phyloP scores from a whole-genome alignment of 2,329 filamentous ascomycete genomes.

The Zymoseptoria pseudotritici region DNA sequence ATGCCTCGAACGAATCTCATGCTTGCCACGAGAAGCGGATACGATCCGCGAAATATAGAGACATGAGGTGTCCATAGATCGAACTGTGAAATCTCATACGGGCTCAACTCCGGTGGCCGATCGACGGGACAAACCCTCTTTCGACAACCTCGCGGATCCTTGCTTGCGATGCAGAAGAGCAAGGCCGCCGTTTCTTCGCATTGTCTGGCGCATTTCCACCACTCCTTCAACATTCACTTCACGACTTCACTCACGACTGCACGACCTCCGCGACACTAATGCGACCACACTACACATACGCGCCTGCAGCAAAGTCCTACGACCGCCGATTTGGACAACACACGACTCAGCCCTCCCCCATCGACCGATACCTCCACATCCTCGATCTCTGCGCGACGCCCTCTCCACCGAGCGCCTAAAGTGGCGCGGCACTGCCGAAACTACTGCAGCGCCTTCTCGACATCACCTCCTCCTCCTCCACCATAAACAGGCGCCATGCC shows the following conservation, averaged over 20 bases:
- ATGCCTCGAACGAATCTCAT: no score
- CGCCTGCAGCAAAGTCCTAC: neutral
- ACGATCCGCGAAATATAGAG: neutral
- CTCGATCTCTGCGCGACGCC: neutral
- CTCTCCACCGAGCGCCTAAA: neutral
- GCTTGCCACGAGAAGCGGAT: no score
- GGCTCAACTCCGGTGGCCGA: slow-evolving; percentile 1
- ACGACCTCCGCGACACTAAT: neutral
- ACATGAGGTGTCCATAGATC: neutral
- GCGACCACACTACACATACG: neutral
- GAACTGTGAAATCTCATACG: neutral
- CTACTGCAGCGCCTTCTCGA: neutral
- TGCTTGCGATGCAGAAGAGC: neutral
- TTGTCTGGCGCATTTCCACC: neutral
- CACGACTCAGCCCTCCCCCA: neutral
- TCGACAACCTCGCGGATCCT: neutral
- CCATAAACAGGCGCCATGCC: slow-evolving; percentile 8
- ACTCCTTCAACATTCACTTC: neutral
- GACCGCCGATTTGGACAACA: neutral
- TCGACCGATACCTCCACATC: neutral
- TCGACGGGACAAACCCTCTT: neutral
- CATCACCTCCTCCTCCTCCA: neutral
- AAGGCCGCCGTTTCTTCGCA: neutral
- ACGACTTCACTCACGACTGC: neutral
- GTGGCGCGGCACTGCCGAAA: neutral